A percentile compares a stretch with the other conserved stretches of the same genome.
Evolutionary conservation across 768 basidiomycete species (phyloP).

Genomic region (Russula olivacea): DNA sequence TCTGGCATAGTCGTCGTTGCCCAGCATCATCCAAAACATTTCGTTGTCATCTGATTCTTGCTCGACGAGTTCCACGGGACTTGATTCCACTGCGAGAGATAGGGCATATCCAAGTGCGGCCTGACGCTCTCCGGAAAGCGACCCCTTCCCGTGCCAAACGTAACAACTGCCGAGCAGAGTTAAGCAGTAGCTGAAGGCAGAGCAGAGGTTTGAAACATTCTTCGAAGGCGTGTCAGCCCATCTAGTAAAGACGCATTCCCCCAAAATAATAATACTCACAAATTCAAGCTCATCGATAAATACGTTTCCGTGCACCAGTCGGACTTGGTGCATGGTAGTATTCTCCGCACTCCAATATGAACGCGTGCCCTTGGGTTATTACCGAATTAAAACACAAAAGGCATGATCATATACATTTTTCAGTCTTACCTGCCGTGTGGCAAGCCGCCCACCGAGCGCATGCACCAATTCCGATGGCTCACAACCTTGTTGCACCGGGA

Average conservation of each 20-base stretch:
- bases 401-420: slow-evolving; percentile 27
- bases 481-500: slow-evolving; percentile 47
- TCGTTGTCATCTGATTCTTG: slow-evolving; percentile 64
- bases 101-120: slow-evolving; percentile 60
- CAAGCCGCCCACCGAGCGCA: slow-evolving; percentile 62
- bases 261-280: slow-evolving; percentile 36
- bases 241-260: neutral
- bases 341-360: slow-evolving; percentile 75
- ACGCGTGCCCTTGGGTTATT: slow-evolving; percentile 50
- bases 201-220: slow-evolving; percentile 67
- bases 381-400: neutral
- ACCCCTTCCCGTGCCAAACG: slow-evolving; percentile 78
- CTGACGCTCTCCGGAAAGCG: slow-evolving; percentile 49
- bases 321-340: slow-evolving; percentile 73
- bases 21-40: slow-evolving; percentile 84
- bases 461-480: slow-evolving; percentile 61
- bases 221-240: slow-evolving; percentile 27
- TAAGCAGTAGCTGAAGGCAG: slow-evolving; percentile 78
- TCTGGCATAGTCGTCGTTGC: slow-evolving; percentile 66
- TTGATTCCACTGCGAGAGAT: slow-evolving; percentile 37
- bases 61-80: slow-evolving; percentile 54
- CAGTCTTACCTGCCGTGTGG: slow-evolving; percentile 60
- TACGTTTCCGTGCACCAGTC: slow-evolving; percentile 44
- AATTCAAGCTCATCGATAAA: slow-evolving; percentile 69
- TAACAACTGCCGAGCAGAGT: slow-evolving; percentile 65